A percentile compares a stretch with the other conserved stretches of the same genome.
Evolutionary conservation across 352 stramenopile species (phyloP).

Genomic region (Globisporangium parvum): DNA sequence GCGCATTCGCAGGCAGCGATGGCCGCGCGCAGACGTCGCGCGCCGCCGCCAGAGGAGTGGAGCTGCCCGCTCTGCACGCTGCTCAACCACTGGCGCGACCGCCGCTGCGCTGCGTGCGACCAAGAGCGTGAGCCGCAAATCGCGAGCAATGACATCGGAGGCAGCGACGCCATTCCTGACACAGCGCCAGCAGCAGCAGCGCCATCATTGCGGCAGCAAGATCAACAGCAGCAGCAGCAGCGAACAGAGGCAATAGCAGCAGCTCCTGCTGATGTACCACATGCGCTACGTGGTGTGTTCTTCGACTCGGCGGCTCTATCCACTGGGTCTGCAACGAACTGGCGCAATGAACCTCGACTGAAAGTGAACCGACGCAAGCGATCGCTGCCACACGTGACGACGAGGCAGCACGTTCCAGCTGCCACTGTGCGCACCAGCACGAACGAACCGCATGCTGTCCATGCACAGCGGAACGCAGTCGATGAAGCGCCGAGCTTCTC

Average conservation of each 20-base stretch:
- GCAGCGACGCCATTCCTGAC: not conserved
- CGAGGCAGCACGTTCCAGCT: not conserved
- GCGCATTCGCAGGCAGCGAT: not conserved
- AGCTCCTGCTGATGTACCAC: not conserved
- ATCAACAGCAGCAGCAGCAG: constrained; percentile 2
- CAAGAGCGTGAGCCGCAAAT: constrained; percentile 22
- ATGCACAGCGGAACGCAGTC: constrained; percentile 3
- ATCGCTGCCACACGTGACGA: not conserved
- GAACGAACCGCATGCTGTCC: not conserved
- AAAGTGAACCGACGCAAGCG: constrained; percentile 23
- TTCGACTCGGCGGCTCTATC: constrained; percentile 24
- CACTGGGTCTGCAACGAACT: constrained; percentile 3
- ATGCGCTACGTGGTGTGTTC: constrained; percentile 26
- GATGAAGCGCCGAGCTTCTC: constrained; percentile 12
- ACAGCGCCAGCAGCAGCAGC: not conserved
- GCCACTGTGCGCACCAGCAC: not conserved
- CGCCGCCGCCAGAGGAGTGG: constrained; percentile 29
- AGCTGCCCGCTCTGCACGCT: constrained; percentile 69
- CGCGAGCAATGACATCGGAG: not conserved
- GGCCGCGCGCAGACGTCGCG: constrained; percentile 1
- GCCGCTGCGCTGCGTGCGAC: constrained; percentile 47
- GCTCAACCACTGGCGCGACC: constrained; percentile 40
- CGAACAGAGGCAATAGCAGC: not conserved
- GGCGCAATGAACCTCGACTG: constrained; percentile 30
- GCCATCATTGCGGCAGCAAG: not conserved